phyloP scores from a whole-genome alignment of 2,329 filamentous ascomycete species.

The Fusarium verticillioides region DNA sequence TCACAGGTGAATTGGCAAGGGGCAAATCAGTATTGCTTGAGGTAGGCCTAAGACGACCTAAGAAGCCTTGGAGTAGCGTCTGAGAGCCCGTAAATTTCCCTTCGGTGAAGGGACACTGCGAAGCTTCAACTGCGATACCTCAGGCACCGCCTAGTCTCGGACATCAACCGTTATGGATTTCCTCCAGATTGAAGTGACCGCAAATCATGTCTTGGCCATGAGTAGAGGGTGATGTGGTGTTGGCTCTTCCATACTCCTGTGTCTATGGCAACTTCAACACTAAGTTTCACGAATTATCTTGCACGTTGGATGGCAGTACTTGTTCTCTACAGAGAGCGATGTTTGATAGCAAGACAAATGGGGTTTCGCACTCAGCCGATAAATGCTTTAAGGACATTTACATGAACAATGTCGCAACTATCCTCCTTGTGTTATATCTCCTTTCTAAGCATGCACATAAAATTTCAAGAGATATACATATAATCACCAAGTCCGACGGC shows the following conservation, averaged over 20 bases:
- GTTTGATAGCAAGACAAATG: background rate
- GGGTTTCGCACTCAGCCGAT: no score
- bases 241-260: background rate
- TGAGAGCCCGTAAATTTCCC: background rate
- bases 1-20: background rate
- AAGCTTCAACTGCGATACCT: background rate
- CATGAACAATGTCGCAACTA: background rate
- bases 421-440: background rate
- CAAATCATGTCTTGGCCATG: background rate
- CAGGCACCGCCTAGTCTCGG: background rate
- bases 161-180: background rate
- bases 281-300: background rate
- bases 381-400: background rate
- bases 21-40: background rate
- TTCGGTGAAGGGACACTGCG: background rate
- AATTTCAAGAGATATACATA: background rate
- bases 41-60: background rate
- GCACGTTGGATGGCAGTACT: background rate
- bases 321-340: background rate
- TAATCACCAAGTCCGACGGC: no score
- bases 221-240: background rate
- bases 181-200: background rate
- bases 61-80: background rate
- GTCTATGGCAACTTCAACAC: background rate
- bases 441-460: background rate